Percentiles rank a stretch among this genome's conserved stretches.
Evolutionary conservation across 371 early-diverging fungal species (phyloP).

Genomic region (Mucor mucedo): DNA sequence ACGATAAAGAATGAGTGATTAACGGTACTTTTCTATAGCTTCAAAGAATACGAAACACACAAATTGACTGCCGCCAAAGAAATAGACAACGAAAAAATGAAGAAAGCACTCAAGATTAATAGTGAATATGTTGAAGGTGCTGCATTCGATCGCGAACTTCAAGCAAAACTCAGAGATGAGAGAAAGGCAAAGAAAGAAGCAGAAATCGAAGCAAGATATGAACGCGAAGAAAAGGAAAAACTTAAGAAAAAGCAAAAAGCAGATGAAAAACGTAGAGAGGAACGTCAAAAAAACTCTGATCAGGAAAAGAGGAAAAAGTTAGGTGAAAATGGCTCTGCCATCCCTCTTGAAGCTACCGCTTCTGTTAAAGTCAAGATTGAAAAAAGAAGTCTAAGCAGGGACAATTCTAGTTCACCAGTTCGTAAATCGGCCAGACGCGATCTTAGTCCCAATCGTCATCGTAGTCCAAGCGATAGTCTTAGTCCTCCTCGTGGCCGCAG

Average conservation of each 20-base stretch:
- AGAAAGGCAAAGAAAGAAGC: slow-evolving; percentile 48
- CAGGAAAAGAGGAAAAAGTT: neutral
- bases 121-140: slow-evolving; percentile 77
- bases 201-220: slow-evolving; percentile 26
- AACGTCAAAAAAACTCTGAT: slow-evolving; percentile 5
- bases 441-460: slow-evolving; percentile 9
- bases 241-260: slow-evolving; percentile 20
- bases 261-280: neutral
- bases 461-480: slow-evolving; percentile 23
- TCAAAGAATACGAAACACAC: slow-evolving; percentile 70
- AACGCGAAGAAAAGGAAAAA: slow-evolving; percentile 29
- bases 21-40: slow-evolving; percentile 17
- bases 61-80: slow-evolving; percentile 75
- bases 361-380: neutral
- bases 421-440: slow-evolving; percentile 17
- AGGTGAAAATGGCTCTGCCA: neutral
- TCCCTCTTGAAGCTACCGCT: neutral
- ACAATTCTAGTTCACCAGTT: slow-evolving; percentile 1
- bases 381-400: neutral
- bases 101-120: slow-evolving; percentile 73
- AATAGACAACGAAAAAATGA: slow-evolving; percentile 67
- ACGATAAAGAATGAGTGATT: no score
- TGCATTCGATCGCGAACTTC: slow-evolving; percentile 81
- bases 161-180: slow-evolving; percentile 63
- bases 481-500: slow-evolving; percentile 16